Conservation (phyloP, 345 rosid genomes). For the Bruguiera sexangula region DNA sequence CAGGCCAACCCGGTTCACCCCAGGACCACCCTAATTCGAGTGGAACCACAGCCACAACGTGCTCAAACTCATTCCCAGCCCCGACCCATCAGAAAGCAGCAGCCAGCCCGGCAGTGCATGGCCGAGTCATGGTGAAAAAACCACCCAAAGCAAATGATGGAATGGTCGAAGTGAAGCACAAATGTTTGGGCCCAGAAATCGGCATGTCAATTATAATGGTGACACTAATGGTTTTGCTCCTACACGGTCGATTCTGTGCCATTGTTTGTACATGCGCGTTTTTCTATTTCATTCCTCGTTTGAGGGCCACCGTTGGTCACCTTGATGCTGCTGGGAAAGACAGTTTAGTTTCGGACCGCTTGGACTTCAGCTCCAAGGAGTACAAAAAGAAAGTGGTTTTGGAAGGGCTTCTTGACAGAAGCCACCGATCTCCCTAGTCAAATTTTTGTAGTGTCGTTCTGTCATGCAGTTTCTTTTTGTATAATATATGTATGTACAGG, state of each 20-base stretch:
- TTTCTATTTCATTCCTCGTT: conserved; percentile 38
- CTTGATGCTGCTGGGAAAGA: background rate
- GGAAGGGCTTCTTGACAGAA: conserved; percentile 68
- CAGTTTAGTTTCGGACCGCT: conserved; percentile 6
- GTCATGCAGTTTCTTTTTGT: no score
- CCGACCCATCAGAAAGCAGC: background rate
- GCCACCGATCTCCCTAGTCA: conserved; percentile 26
- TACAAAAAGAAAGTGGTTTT: conserved; percentile 59
- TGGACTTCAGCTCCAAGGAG: conserved; percentile 44
- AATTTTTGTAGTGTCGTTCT: background rate
- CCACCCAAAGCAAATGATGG: background rate
- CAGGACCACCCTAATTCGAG: conserved; percentile 20
- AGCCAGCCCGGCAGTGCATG: background rate
- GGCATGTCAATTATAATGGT: conserved; percentile 54
- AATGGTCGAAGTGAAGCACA: conserved; percentile 1
- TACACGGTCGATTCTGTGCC: conserved; percentile 27
- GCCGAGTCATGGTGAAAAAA: background rate
- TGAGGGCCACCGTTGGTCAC: conserved; percentile 10
- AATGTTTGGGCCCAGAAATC: conserved; percentile 31
- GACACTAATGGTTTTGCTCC: conserved; percentile 16
- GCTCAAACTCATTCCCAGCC: conserved; percentile 10
- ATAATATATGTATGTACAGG: no score
- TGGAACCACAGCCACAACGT: conserved; percentile 3
- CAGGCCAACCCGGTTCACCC: conserved; percentile 35
- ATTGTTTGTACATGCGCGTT: conserved; percentile 30